A percentile compares a stretch with the other conserved stretches of the same genome.
These are phyloP conservation scores for Aspergillus sp. DNA, from an alignment of 2,329 filamentous ascomycete genomes.

Conservation along the genomic window DNA sequence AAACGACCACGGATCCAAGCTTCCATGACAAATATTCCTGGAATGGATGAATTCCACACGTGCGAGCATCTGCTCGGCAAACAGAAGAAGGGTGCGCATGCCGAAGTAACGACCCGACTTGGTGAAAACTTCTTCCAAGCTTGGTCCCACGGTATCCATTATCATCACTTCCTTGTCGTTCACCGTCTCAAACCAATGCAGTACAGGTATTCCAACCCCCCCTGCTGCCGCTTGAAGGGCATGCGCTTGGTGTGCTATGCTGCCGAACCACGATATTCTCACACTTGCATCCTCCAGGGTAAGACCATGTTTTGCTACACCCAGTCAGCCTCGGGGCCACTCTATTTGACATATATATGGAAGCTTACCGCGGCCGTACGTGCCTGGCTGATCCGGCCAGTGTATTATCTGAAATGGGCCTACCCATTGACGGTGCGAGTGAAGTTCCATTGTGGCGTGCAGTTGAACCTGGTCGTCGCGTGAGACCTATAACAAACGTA, in stretches of 20 bases:
- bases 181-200: conserved; percentile 12
- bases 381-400: background rate
- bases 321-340: background rate
- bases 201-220: conserved; percentile 10
- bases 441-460: background rate
- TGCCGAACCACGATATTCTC: background rate
- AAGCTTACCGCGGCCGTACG: background rate
- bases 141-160: conserved; percentile 6
- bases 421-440: background rate
- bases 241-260: conserved; percentile 4
- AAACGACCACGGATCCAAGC: conserved; percentile 11
- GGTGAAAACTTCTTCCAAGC: conserved; percentile 10
- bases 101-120: conserved; percentile 10
- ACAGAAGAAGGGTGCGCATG: conserved; percentile 6
- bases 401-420: background rate
- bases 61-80: conserved; percentile 11
- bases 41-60: conserved; percentile 14
- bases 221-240: conserved; percentile 9
- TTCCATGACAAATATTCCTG: conserved; percentile 8
- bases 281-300: background rate
- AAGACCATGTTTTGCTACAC: background rate
- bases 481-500: background rate
- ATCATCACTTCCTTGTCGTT: conserved; percentile 10
- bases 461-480: background rate
- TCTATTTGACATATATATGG: background rate